Evolutionary conservation across 2,329 filamentous ascomycete species (phyloP).

Genomic region (Aureobasidium mangrovei): DNA sequence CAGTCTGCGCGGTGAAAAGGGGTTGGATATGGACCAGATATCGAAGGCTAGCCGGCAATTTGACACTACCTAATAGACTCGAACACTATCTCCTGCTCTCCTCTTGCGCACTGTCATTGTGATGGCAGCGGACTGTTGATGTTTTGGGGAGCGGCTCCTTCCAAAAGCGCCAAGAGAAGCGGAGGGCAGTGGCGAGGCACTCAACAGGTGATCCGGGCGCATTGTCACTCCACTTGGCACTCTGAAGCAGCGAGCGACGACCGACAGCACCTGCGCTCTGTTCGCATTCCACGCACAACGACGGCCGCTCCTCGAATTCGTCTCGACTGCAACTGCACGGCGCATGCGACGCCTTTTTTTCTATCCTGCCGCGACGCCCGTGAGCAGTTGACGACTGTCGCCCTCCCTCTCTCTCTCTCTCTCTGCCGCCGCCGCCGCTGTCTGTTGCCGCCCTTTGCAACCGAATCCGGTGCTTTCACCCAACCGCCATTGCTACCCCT

Average conservation of each 20-base stretch:
- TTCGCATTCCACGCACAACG: constrained; percentile 4
- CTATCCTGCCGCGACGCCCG: neutral
- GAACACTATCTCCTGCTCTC: too few relatives aligned
- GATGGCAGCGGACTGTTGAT: too few relatives aligned
- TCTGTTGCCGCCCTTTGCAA: neutral
- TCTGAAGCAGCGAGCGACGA: too few relatives aligned
- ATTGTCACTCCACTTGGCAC: too few relatives aligned
- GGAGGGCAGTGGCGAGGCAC: too few relatives aligned
- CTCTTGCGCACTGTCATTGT: too few relatives aligned
- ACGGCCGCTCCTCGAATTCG: neutral
- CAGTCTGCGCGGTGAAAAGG: neutral
- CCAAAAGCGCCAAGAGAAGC: too few relatives aligned
- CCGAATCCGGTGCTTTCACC: neutral
- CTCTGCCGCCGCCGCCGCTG: neutral
- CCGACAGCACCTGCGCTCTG: neutral
- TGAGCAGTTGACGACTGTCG: constrained; percentile 12
- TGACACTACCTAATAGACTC: too few relatives aligned
- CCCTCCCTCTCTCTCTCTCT: neutral
- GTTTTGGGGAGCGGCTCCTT: too few relatives aligned
- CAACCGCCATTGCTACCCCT: neutral
- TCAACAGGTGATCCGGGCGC: too few relatives aligned
- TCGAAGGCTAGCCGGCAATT: neutral
- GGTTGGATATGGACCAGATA: neutral
- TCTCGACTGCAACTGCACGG: neutral
- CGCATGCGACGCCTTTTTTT: constrained; percentile 3